These are phyloP conservation scores for Candida loeiensis DNA, from an alignment of 805 yeast genomes.

Conservation along the genomic window DNA sequence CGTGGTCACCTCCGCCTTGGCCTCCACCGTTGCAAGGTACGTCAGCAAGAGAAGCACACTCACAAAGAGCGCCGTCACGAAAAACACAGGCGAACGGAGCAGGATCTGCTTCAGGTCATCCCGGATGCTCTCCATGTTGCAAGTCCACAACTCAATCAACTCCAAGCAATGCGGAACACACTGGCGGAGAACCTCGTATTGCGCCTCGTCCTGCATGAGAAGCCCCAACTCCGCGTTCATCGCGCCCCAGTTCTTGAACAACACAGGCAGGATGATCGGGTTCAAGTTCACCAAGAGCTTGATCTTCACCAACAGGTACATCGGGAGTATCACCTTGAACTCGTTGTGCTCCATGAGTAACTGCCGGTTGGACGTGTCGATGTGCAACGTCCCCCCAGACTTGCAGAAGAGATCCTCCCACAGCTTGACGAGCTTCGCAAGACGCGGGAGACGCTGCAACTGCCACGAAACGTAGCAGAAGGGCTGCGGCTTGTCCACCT, in stretches of 20 bases:
- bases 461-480: slow-evolving; percentile 62
- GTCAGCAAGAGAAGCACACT: slow-evolving; percentile 61
- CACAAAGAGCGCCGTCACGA: slow-evolving; percentile 66
- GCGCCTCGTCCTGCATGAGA: slow-evolving; percentile 54
- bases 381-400: slow-evolving; percentile 60
- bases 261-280: slow-evolving; percentile 56
- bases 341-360: slow-evolving; percentile 52
- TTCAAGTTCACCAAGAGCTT: slow-evolving; percentile 60
- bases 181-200: slow-evolving; percentile 42
- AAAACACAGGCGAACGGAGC: slow-evolving; percentile 71
- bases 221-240: slow-evolving; percentile 54
- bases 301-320: slow-evolving; percentile 64
- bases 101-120: slow-evolving; percentile 61
- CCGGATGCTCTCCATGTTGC: slow-evolving; percentile 59
- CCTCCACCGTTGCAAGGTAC: slow-evolving; percentile 54
- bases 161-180: slow-evolving; percentile 37
- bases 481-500: slow-evolving; percentile 31
- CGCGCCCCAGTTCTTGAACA: slow-evolving; percentile 64
- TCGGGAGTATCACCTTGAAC: slow-evolving; percentile 62
- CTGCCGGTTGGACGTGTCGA: slow-evolving; percentile 48
- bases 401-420: slow-evolving; percentile 66
- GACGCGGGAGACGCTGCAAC: slow-evolving; percentile 54
- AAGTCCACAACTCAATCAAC: slow-evolving; percentile 67
- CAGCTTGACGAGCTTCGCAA: slow-evolving; percentile 54
- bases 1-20: slow-evolving; percentile 13